Percentiles rank a stretch among this genome's conserved stretches.
Evolutionary conservation across 164 flowering plant genomes (phyloP).

Genomic region (Macadamia integrifolia): DNA sequence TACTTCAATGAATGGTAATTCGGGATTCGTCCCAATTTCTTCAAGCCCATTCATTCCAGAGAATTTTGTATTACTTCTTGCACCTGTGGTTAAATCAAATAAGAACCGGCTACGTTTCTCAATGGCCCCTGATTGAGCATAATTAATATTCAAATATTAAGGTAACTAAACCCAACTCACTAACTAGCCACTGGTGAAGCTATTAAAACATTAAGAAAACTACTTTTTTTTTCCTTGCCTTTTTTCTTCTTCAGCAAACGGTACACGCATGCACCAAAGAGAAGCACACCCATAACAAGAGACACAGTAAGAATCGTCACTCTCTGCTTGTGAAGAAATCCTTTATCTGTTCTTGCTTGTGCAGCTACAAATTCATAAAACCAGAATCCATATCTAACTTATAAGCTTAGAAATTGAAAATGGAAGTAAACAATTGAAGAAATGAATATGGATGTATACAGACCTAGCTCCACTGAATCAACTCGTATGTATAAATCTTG

Average conservation of each 20-base stretch:
- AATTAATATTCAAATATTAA: no score
- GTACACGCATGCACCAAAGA: background rate
- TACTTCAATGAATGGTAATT: slow-evolving; percentile 19
- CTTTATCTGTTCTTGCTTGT: background rate
- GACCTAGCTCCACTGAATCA: slow-evolving; percentile 19
- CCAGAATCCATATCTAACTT: background rate
- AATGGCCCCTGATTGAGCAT: no score
- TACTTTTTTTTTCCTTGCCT: background rate
- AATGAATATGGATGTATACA: no score
- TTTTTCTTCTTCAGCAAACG: background rate
- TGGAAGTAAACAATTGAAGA: background rate
- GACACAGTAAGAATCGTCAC: background rate
- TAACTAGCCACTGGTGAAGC: no score
- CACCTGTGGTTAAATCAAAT: no score
- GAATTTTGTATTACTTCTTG: no score
- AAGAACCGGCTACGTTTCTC: no score
- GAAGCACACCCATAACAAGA: background rate
- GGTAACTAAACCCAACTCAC: no score
- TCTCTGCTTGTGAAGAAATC: background rate
- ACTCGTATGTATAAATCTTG: slow-evolving; percentile 24
- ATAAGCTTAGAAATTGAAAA: no score
- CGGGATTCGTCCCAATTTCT: slow-evolving; percentile 8
- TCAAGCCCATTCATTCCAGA: background rate
- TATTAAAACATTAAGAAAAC: no score
- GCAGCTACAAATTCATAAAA: slow-evolving; percentile 6